phyloP scores from a whole-genome alignment of 1,284 basidiomycete genomes.

The Apiotrichum siamense region DNA sequence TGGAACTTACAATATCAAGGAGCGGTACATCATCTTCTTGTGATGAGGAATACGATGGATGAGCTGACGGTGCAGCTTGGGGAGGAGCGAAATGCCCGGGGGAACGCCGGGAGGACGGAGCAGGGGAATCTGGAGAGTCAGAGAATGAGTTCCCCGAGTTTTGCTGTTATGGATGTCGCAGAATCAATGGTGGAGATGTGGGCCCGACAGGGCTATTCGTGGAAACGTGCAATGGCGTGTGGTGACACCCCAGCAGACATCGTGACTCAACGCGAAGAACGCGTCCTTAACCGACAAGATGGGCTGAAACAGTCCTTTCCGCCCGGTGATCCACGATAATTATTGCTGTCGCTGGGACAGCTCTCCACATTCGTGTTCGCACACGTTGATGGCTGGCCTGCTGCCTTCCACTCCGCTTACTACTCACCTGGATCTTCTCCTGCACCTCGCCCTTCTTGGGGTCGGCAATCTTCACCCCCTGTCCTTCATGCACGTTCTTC shows the following conservation, averaged over 20 bases:
- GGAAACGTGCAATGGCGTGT: too few relatives aligned
- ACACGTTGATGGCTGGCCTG: neutral
- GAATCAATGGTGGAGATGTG: too few relatives aligned
- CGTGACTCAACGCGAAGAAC: too few relatives aligned
- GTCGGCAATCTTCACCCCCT: constrained; percentile 31
- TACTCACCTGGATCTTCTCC: constrained; percentile 30
- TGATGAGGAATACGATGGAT: constrained; percentile 43
- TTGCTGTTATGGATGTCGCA: neutral
- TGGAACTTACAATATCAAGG: constrained; percentile 25
- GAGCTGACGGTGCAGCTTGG: constrained; percentile 38
- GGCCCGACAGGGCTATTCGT: too few relatives aligned
- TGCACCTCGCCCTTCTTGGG: constrained; percentile 23
- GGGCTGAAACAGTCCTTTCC: too few relatives aligned
- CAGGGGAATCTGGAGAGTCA: constrained; percentile 38
- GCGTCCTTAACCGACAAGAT: too few relatives aligned
- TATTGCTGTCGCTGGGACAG: too few relatives aligned
- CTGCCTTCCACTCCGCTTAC: neutral
- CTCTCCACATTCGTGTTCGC: neutral
- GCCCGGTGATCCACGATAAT: too few relatives aligned
- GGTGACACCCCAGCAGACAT: too few relatives aligned
- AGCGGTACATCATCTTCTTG: constrained; percentile 36
- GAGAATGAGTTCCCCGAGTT: neutral
- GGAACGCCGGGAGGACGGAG: constrained; percentile 29
- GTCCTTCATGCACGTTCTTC: constrained; percentile 34
- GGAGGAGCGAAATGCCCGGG: constrained; percentile 26